Conservation (phyloP, 2,329 filamentous ascomycete species). For the Aspergillus felis region DNA sequence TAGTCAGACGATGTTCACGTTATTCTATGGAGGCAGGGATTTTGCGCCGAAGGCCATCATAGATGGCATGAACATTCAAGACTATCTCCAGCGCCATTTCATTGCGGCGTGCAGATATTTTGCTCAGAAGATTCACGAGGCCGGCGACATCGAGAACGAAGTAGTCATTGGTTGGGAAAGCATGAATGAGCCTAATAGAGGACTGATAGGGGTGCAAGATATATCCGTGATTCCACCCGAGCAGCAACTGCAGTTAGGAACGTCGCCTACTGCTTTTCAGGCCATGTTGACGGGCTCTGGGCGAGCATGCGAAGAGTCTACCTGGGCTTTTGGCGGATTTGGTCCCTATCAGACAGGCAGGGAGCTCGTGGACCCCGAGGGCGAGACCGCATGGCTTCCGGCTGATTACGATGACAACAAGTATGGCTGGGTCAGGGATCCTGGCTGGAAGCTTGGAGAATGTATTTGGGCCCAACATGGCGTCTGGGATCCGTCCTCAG, state of each 20-base stretch:
- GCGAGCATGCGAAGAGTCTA: constrained; percentile 81
- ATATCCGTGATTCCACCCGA: constrained; percentile 77
- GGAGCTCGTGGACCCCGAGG: constrained; percentile 80
- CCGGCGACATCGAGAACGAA: constrained; percentile 80
- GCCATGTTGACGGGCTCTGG: constrained; percentile 88
- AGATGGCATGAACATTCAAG: constrained; percentile 91
- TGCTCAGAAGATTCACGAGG: constrained; percentile 79
- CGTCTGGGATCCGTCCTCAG: constrained; percentile 80
- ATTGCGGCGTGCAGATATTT: constrained; percentile 75
- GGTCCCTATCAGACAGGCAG: constrained; percentile 87
- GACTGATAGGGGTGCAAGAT: constrained; percentile 78
- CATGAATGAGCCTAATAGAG: constrained; percentile 90
- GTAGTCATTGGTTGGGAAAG: constrained; percentile 95
- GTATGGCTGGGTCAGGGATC: constrained; percentile 87
- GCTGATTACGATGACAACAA: constrained; percentile 76
- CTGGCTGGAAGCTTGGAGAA: constrained; percentile 86
- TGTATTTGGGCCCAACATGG: constrained; percentile 97
- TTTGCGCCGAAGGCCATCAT: constrained; percentile 97
- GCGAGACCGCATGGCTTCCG: constrained; percentile 78
- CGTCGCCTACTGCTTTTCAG: constrained; percentile 91
- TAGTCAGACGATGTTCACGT: constrained; percentile 84
- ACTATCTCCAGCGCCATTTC: constrained; percentile 87
- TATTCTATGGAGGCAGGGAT: constrained; percentile 86
- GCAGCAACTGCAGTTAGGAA: constrained; percentile 88
- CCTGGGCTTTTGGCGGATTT: constrained; percentile 89